Base-by-base conservation (phyloP, 352 stramenopile species). In the Phytophthora colocasiae region DNA sequence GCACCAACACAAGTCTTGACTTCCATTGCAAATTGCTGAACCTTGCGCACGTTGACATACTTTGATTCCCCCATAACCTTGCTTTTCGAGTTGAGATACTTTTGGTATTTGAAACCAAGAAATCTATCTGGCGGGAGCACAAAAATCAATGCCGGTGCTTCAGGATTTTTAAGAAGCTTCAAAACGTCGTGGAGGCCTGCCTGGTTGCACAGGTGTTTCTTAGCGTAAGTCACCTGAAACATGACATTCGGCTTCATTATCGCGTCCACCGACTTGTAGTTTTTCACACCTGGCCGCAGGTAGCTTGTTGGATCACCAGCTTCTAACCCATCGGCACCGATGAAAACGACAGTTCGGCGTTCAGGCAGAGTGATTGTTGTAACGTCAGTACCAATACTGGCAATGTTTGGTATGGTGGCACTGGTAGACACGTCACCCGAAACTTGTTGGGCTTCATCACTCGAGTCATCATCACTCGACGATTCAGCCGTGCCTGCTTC, bases 61-160 rank as follows among this genome's bases (percentile, higher is more conserved):
- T 11, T 55, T 34, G 48, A 22, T 12, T 17, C 32, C 17, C 4
- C 8, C 48, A 45, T 22, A 17, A 2, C 29, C 31, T 55, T 32
- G 22, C 15, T 22, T 4, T 48, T 47, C 14, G 34, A 41, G 27
- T 60, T 14, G 12, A 27, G 26, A 51, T 45, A 51, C 17, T 22
- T 60, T 60, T 60, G 32, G 11, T 43, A 51, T 44, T 11, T 11
- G 17, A 51, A 60, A 60, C 24, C n/a, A 24, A n/a, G 32, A 27
- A 60, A 60, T 60, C 27, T 51, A 27, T 60, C 40, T 36, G 26
- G 17, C 36, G 53, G 53, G 50, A 60, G 27, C 40, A 51, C 27
- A 11, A 60, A 60, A 10, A 36, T 19, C 17, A 54, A 10, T 27
- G 24, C 14, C 19, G 43, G 43, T 31, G 17, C 43, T 19, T 3